Evolutionary conservation across 768 basidiomycete genomes (phyloP).

Genomic region (Boletus rubroflammeus): DNA sequence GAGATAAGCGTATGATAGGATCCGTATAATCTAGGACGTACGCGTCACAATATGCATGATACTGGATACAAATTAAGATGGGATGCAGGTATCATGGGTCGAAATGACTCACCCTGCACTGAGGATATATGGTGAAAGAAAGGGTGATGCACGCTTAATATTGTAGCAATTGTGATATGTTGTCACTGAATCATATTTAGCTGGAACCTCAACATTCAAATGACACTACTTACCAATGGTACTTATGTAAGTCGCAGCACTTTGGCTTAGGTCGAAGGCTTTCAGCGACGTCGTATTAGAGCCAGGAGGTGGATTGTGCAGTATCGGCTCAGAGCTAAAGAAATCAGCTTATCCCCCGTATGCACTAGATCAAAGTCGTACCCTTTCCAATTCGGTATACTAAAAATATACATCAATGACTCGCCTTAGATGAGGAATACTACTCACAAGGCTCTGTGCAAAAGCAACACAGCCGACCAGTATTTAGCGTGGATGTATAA

Average conservation of each 20-base stretch:
- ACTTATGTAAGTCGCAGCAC: slow-evolving; percentile 69
- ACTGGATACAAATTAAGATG: slow-evolving; percentile 34
- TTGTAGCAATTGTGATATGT: slow-evolving; percentile 59
- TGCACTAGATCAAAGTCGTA: slow-evolving; percentile 22
- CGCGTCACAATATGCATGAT: slow-evolving; percentile 79
- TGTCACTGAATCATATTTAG: slow-evolving; percentile 38
- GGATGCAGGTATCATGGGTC: not conserved
- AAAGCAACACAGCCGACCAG: slow-evolving; percentile 68
- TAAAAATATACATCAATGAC: slow-evolving; percentile 27
- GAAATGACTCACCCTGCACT: slow-evolving; percentile 58
- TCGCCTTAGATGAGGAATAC: not conserved
- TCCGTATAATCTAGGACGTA: slow-evolving; percentile 33
- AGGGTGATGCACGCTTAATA: slow-evolving; percentile 57
- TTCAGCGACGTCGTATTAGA: slow-evolving; percentile 50
- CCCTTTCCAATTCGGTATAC: slow-evolving; percentile 74
- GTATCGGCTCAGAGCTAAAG: slow-evolving; percentile 41
- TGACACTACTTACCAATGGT: slow-evolving; percentile 48
- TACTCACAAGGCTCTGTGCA: slow-evolving; percentile 78
- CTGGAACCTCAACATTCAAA: not conserved
- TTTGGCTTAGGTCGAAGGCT: slow-evolving; percentile 72
- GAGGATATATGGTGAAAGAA: slow-evolving; percentile 66
- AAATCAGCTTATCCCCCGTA: not conserved
- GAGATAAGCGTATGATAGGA: slow-evolving; percentile 6
- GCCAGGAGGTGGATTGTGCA: slow-evolving; percentile 38
- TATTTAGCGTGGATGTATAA: slow-evolving; percentile 71